Base-by-base conservation (phyloP, 495 filamentous ascomycete genomes). In the Gamarada debralockiae region DNA sequence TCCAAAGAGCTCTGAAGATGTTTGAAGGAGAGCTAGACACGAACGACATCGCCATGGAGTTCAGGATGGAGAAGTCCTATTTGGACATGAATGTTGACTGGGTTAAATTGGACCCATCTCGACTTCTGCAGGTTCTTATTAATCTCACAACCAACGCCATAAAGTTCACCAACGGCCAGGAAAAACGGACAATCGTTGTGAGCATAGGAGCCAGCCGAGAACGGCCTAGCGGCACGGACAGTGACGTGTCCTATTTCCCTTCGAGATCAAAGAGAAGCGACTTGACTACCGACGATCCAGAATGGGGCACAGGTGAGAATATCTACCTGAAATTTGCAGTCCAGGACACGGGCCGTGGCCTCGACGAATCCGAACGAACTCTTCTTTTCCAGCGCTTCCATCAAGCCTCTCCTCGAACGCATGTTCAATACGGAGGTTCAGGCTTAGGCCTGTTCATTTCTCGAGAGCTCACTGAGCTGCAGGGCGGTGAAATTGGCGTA, bases 391-490 rank as follows among this genome's bases (percentile, higher is more conserved):
- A 86, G 47, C 77, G 89, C 12, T 95, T 95, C 67, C 87, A 84
- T 3, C 89, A 93, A 68, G 85, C 86, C 12, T 73, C 71, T 20
- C 87, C 88, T 2, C 76, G 84, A 36, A 92, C 89, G 0, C 87
- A 92, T 51, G 79, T 88, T 0, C 79, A 86, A 33, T 95, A 93
- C 55, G 90, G 89, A 17, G 90, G 90, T 3, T 90, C 83, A 4
- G 90, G 90, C 0, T 75, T 95, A 2, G 90, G 90, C 0, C 73
- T 95, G 3, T 95, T 91, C 68, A 91, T 95, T 49, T 89, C 83
- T 24, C 73, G 86, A 33, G 81, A 84, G 48, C 70, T 95, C 7
- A 87, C 85, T 17, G 87, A 92, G 58, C 64, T 93, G 12, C 88
- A 93, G 60, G 89, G 89, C 18, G 90, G 90, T 5, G 86, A 90